Conservation (phyloP, 495 filamentous ascomycete species). For the Aspergillus affinis region DNA sequence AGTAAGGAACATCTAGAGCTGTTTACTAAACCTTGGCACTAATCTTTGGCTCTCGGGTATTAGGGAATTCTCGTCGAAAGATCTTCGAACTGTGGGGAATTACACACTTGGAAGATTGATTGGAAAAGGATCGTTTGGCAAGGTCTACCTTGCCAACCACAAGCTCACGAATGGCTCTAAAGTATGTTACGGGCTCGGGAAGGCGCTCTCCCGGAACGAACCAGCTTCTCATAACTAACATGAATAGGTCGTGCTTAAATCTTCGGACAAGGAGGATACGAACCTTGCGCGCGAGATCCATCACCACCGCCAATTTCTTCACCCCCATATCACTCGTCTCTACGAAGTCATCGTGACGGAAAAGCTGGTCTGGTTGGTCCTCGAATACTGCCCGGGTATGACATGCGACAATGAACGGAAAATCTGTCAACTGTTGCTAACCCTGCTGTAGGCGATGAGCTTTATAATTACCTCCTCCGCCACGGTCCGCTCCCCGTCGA, state of each 20-base stretch:
- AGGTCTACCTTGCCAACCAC: conserved; percentile 94
- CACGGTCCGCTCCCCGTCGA: conserved; percentile 81
- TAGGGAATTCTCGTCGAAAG: conserved; percentile 93
- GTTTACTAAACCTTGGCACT: neutral
- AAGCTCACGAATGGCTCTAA: conserved; percentile 99
- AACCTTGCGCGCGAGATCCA: conserved; percentile 97
- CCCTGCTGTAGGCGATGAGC: conserved; percentile 72
- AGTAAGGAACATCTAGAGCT: conserved; percentile 57
- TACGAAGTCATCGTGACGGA: conserved; percentile 99
- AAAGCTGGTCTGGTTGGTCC: conserved; percentile 87
- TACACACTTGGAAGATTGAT: conserved; percentile 89
- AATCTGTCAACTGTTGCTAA: conserved; percentile 17
- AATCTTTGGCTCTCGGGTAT: conserved; percentile 3
- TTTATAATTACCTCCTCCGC: conserved; percentile 90
- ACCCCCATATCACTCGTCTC: conserved; percentile 93
- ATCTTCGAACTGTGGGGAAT: conserved; percentile 88
- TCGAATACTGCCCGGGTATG: conserved; percentile 96
- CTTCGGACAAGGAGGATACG: conserved; percentile 90
- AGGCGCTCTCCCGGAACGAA: neutral
- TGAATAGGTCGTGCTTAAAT: conserved; percentile 89
- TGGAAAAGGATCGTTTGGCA: conserved; percentile 96
- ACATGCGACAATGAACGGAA: neutral
- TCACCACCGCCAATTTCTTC: conserved; percentile 95
- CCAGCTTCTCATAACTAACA: conserved; percentile 6
- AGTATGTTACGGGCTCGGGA: conserved; percentile 48